phyloP scores from a whole-genome alignment of 2,329 filamentous ascomycete genomes.

The Coniochaeta hoffmannii region DNA sequence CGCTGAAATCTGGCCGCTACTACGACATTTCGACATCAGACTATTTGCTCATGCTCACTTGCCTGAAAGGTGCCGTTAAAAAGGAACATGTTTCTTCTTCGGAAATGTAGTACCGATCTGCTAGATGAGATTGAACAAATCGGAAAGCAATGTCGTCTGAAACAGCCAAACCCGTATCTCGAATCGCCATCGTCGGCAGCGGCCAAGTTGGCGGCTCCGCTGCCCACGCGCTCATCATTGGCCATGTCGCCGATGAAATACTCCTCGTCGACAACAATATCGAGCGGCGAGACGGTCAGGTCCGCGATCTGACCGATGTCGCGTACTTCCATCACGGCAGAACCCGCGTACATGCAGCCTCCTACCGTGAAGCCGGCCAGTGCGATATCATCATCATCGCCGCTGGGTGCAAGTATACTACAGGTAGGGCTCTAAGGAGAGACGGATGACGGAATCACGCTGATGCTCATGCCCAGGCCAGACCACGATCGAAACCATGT shows the following conservation, averaged over 20 bases:
- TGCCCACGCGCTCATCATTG: constrained; percentile 42
- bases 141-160: not conserved
- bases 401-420: constrained; percentile 40
- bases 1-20: too few species aligned
- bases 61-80: too few species aligned
- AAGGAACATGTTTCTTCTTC: too few species aligned
- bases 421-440: constrained; percentile 35
- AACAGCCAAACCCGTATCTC: not conserved
- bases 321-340: constrained; percentile 34
- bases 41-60: too few species aligned
- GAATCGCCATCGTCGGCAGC: constrained; percentile 41
- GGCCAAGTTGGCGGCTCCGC: constrained; percentile 43
- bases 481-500: not conserved
- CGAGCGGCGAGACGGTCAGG: constrained; percentile 37
- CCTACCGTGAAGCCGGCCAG: constrained; percentile 39
- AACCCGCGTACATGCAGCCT: constrained; percentile 35
- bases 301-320: constrained; percentile 43
- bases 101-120: too few species aligned
- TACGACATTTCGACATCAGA: too few species aligned
- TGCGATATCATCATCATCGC: constrained; percentile 48
- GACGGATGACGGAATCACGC: constrained; percentile 24
- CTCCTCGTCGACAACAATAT: constrained; percentile 45
- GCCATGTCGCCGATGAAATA: constrained; percentile 40
- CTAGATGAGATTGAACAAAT: too few species aligned
- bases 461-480: not conserved